phyloP scores from a whole-genome alignment of 139 green algal genomes.

The Eudorina sp. region DNA sequence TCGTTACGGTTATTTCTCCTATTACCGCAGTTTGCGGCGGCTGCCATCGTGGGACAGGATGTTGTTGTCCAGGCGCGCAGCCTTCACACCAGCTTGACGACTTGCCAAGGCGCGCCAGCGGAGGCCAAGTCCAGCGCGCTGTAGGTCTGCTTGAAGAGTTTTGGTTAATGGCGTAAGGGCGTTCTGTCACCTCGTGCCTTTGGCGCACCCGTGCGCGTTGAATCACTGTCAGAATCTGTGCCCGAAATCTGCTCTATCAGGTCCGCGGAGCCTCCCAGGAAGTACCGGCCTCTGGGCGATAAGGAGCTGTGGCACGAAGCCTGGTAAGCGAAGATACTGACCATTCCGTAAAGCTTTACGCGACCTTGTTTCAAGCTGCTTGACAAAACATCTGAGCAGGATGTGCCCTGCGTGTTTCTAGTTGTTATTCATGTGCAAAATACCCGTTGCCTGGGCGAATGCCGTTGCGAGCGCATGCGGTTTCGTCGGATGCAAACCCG shows the following conservation, averaged over 20 bases:
- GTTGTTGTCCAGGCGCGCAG: conserved; percentile 29
- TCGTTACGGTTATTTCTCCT: background rate
- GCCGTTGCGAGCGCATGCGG: too few relatives aligned
- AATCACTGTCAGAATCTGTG: too few relatives aligned
- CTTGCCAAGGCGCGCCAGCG: conserved; percentile 35
- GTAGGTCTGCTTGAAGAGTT: too few relatives aligned
- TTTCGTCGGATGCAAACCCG: too few relatives aligned
- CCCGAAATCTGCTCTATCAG: conserved; percentile 3
- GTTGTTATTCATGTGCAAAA: too few relatives aligned
- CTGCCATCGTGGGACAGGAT: conserved; percentile 13
- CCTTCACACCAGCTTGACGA: conserved; percentile 45
- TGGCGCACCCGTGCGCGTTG: too few relatives aligned
- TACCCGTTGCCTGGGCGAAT: too few relatives aligned
- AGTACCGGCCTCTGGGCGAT: conserved; percentile 62
- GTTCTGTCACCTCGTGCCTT: too few relatives aligned
- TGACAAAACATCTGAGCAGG: too few relatives aligned
- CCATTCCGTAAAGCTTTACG: background rate
- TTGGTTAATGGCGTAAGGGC: background rate
- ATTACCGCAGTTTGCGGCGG: conserved; percentile 16
- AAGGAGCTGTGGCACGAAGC: conserved; percentile 81
- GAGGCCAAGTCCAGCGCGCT: conserved; percentile 14
- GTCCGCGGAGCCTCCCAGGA: conserved; percentile 52
- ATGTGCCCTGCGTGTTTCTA: too few relatives aligned
- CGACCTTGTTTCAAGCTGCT: too few relatives aligned
- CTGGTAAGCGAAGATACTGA: conserved; percentile 64